Conservation (phyloP, 805 yeast genomes). For the Pichia nanzhaoensis region DNA sequence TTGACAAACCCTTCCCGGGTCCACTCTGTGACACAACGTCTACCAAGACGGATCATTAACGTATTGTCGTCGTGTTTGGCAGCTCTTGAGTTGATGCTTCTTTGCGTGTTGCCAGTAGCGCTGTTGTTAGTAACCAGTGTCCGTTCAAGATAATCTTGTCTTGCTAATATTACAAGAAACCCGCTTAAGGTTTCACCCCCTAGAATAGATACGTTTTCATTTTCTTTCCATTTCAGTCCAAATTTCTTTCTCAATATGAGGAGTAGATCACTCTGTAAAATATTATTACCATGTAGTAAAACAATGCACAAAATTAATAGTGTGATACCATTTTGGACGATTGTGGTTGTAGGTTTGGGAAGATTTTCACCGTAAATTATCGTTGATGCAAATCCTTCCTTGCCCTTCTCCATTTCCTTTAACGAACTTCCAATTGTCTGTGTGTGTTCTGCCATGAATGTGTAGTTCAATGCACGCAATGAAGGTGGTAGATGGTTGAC, state of each 20-base stretch:
- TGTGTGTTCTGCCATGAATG: conserved; percentile 11
- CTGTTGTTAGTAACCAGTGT: not conserved
- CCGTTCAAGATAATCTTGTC: conserved; percentile 23
- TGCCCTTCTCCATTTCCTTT: conserved; percentile 7
- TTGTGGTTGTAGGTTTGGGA: conserved; percentile 23
- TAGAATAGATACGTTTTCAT: conserved; percentile 17
- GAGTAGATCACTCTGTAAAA: conserved; percentile 25
- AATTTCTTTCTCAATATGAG: conserved; percentile 20
- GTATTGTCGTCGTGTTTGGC: conserved; percentile 20
- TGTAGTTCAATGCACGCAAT: conserved; percentile 20
- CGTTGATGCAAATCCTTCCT: not conserved
- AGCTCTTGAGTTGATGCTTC: conserved; percentile 3
- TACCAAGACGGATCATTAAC: conserved; percentile 25
- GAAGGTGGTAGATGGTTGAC: conserved; percentile 18
- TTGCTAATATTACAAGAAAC: conserved; percentile 19
- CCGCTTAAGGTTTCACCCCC: conserved; percentile 18
- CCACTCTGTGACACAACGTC: conserved; percentile 26
- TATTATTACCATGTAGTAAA: conserved; percentile 24
- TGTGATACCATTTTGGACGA: conserved; percentile 24
- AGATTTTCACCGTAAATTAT: conserved; percentile 15
- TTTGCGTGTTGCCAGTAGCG: not conserved
- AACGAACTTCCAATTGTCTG: conserved; percentile 6
- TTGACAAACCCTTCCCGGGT: conserved; percentile 20
- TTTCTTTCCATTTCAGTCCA: conserved; percentile 20
- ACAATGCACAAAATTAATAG: conserved; percentile 23